Percentiles rank a stretch among this genome's conserved stretches.
These are phyloP conservation scores for Cordyceps militaris DNA, from an alignment of 2,329 filamentous ascomycete genomes.

Conservation along the genomic window DNA sequence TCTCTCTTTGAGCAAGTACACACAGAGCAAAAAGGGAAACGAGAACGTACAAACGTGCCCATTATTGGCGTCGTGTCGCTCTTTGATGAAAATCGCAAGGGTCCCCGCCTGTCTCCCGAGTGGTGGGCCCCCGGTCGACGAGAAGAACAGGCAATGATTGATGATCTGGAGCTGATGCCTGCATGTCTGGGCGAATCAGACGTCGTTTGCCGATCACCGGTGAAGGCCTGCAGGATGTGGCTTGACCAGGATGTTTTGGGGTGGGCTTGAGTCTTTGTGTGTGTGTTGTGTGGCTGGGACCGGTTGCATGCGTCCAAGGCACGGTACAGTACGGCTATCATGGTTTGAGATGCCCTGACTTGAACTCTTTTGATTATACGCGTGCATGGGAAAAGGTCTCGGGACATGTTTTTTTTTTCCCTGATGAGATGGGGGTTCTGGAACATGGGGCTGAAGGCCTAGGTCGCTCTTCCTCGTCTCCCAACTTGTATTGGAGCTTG, in stretches of 20 bases:
- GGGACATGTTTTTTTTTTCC: neutral
- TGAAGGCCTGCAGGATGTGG: conserved; percentile 8
- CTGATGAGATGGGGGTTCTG: neutral
- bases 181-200: conserved; percentile 1
- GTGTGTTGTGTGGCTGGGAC: neutral
- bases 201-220: conserved; percentile 2
- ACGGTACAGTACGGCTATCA: too few species aligned
- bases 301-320: neutral
- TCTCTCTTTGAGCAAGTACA: neutral
- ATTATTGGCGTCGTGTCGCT: neutral
- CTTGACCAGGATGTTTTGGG: neutral
- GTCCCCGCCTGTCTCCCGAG: neutral
- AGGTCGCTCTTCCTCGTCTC: neutral
- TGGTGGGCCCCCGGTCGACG: neutral
- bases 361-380: neutral
- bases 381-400: neutral
- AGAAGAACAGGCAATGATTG: neutral
- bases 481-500: too few species aligned
- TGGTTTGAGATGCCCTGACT: too few species aligned
- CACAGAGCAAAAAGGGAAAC: neutral
- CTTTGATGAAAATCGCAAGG: neutral
- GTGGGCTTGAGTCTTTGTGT: neutral
- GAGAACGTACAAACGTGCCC: neutral
- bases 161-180: conserved; percentile 22
- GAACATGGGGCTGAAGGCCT: neutral